Evolutionary conservation across 164 flowering plant species (phyloP), one percentile per base, ranked within the genome.

Genomic region (Hamamelis virginiana): DNA sequence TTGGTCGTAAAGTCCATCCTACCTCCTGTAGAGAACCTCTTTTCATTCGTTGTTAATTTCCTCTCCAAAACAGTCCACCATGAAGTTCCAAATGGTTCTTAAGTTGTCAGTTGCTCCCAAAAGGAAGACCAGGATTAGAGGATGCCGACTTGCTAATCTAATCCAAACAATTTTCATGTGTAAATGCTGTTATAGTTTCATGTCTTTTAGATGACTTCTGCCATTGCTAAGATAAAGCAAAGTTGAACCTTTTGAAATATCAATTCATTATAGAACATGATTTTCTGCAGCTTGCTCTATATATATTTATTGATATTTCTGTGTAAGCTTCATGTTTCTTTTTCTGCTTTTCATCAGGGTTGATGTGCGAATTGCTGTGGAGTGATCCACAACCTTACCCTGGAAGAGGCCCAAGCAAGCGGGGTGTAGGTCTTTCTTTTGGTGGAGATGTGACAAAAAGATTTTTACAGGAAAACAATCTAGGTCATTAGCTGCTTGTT

Each of bases 311-410:
- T 58, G n/a, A 50, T 21, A 55, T 48, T 6, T 33, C 5, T 27
- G 13, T 56, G 12, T 5, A 11, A 15, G 27, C 1, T 27, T 50
- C 5, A 8, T 59, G 1, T 59, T 57, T 48, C 9, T 14, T 26
- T 26, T 2, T 41, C 18, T 63, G 43, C 18, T 43, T 58, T 51
- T 67, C 23, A 22, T 70, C 78, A 95, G 99, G 99, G 21, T 77
- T 95, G 78, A 95, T 95, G 99, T 95, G 99, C 81, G 99, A 95
- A 84, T 69, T 92, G 77, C 81, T 95, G 59, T 95, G 99, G 99
- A 95, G 99, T 81, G 99, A 95, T 87, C 99, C 99, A 59, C 99
- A 95, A 75, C 96, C 97, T 64, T 62, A 38, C 27, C 94, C 81
- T 65, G 99, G 99, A 69, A 77, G 98, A 74, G 97, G 98, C n/a